Percentiles rank a stretch among this genome's conserved stretches.
These are phyloP conservation scores for Acanthamoeba sp. DNA, from an alignment of 208 protist genomes.

Conservation along the genomic window DNA sequence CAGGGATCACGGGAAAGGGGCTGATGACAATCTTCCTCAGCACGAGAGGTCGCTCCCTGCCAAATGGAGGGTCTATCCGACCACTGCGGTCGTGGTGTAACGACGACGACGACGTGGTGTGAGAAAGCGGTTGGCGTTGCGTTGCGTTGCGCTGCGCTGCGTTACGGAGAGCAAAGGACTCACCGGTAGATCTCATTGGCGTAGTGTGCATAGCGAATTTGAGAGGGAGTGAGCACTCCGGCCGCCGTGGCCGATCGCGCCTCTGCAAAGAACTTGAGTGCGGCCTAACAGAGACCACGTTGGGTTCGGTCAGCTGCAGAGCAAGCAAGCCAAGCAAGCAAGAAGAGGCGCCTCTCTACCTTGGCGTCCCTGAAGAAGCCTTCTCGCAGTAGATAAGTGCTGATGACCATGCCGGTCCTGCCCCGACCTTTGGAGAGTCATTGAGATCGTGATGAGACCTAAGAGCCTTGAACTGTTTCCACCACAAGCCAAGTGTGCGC, in stretches of 20 bases:
- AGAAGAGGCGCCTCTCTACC: background rate
- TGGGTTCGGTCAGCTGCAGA: background rate
- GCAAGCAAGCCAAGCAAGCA: background rate
- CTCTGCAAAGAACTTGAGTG: conserved; percentile 64
- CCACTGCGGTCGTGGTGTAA: background rate
- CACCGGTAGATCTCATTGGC: conserved; percentile 61
- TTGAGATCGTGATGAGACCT: no score
- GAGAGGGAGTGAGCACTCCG: conserved; percentile 45
- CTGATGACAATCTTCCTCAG: conserved; percentile 48
- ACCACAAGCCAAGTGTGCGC: no score
- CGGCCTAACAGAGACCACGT: conserved; percentile 14
- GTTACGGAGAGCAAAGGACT: background rate
- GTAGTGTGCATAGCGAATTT: conserved; percentile 44
- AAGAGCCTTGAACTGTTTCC: no score
- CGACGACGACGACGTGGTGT: background rate
- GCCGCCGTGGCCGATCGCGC: conserved; percentile 51
- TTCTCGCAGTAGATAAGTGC: conserved; percentile 54
- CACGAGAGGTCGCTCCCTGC: conserved; percentile 20
- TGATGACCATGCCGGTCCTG: conserved; percentile 79
- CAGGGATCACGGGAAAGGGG: conserved; percentile 18
- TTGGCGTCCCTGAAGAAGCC: conserved; percentile 59
- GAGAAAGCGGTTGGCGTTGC: no score
- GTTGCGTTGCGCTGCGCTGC: no score
- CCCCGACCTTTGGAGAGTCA: no score
- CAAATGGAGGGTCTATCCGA: conserved; percentile 35